Percentiles rank a stretch among this genome's conserved stretches.
phyloP scores from a whole-genome alignment of 2,329 filamentous ascomycete genomes.

The Fonsecaea multimorphosa region DNA sequence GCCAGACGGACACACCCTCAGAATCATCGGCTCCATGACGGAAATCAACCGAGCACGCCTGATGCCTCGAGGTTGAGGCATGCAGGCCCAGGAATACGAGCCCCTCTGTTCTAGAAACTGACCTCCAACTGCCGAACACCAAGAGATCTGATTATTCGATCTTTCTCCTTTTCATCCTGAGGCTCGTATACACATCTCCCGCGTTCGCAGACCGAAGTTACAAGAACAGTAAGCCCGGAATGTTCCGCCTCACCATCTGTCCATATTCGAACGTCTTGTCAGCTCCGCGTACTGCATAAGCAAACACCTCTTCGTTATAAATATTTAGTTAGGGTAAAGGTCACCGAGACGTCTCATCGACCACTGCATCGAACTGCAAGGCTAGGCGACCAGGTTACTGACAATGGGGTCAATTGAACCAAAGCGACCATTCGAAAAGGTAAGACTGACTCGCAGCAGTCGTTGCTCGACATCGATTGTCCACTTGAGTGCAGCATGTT shows the following conservation, averaged over 20 bases:
- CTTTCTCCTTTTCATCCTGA: not conserved
- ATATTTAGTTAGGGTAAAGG: not conserved
- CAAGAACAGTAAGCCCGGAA: not conserved
- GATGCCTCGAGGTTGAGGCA: not conserved
- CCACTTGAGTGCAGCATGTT: not conserved
- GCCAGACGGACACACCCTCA: not conserved
- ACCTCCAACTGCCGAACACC: not conserved
- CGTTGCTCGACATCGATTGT: not conserved
- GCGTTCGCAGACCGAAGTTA: not conserved
- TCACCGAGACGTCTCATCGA: not conserved
- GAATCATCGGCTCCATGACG: not conserved
- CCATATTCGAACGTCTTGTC: not conserved
- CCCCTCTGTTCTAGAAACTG: not conserved
- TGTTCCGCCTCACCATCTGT: not conserved
- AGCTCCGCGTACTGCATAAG: not conserved
- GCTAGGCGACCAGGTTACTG: not conserved
- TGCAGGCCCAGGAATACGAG: not conserved
- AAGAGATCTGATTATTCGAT: not conserved
- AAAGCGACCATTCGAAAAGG: constrained; percentile 25
- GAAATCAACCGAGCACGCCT: not conserved
- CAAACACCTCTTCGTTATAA: not conserved
- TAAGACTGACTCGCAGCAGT: not conserved
- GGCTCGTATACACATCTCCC: not conserved
- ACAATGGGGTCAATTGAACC: constrained; percentile 21
- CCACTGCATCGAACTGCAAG: not conserved